These are phyloP conservation scores for Rhododendron simsii DNA, from an alignment of 148 eudicot genomes.

Conservation along the genomic window DNA sequence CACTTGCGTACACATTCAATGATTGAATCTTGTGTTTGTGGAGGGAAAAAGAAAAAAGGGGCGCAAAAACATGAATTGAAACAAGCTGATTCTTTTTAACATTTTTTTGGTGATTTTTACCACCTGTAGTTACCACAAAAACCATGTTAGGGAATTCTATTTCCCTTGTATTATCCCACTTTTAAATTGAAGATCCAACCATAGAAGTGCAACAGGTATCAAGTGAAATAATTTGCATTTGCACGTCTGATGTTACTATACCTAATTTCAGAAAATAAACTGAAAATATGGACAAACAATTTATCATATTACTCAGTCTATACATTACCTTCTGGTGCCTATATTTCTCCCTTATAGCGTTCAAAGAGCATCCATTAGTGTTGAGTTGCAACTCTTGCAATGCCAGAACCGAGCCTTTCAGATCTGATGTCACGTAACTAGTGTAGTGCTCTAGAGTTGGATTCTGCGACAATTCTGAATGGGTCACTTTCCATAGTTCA, in stretches of 20 bases:
- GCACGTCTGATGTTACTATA: neutral
- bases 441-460: constrained; percentile 81
- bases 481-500: neutral
- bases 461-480: constrained; percentile 44
- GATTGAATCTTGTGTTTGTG: neutral
- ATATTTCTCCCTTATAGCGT: constrained; percentile 77
- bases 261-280: neutral
- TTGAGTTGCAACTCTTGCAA: constrained; percentile 67
- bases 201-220: neutral
- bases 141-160: neutral
- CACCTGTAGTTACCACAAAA: neutral
- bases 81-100: neutral
- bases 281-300: neutral
- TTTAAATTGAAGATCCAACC: neutral
- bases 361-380: constrained; percentile 34
- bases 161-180: neutral
- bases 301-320: neutral
- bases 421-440: constrained; percentile 42
- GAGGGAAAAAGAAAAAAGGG: neutral
- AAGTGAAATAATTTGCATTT: neutral
- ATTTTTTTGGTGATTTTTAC: neutral
- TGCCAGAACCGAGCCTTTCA: constrained; percentile 50
- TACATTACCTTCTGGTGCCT: constrained; percentile 58
- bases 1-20: neutral
- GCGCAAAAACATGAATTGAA: neutral